Conservation (phyloP, 257 asterid species). For the Salvia splendens region DNA sequence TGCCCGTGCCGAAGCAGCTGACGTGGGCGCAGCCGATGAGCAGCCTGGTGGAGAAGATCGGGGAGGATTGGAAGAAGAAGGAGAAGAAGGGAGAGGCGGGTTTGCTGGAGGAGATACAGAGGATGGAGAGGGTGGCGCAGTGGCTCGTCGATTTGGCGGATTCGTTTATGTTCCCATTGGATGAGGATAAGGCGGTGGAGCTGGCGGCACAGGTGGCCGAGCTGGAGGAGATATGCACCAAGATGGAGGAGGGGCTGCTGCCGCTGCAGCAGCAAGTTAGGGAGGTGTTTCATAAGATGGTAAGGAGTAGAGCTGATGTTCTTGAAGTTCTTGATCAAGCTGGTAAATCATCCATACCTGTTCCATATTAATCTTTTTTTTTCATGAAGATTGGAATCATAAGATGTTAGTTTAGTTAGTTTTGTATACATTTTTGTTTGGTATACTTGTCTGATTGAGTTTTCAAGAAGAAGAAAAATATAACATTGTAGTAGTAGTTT, state of each 20-base stretch:
- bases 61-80: conserved; percentile 88
- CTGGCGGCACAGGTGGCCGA: conserved; percentile 61
- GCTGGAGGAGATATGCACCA: conserved; percentile 66
- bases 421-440: background rate
- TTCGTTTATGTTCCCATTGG: conserved; percentile 58
- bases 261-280: conserved; percentile 74
- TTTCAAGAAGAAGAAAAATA: background rate
- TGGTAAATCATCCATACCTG: conserved; percentile 64
- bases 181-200: conserved; percentile 68
- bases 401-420: background rate
- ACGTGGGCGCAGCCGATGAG: conserved; percentile 74
- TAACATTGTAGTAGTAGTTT: background rate
- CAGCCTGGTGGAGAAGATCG: conserved; percentile 70
- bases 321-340: conserved; percentile 79
- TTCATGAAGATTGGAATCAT: background rate
- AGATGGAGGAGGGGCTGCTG: conserved; percentile 77
- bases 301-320: conserved; percentile 82
- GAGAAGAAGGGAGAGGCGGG: conserved; percentile 83
- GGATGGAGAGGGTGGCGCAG: conserved; percentile 76
- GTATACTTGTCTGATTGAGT: background rate
- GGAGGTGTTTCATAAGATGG: conserved; percentile 90
- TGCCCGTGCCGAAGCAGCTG: conserved; percentile 56
- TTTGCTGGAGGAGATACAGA: conserved; percentile 71
- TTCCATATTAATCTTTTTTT: conserved; percentile 45
- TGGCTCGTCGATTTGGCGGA: conserved; percentile 62